Percentiles rank a stretch among this genome's conserved stretches.
Evolutionary conservation across 306 rosid genomes (phyloP).

Genomic region (Amphicarpaea edgeworthii): DNA sequence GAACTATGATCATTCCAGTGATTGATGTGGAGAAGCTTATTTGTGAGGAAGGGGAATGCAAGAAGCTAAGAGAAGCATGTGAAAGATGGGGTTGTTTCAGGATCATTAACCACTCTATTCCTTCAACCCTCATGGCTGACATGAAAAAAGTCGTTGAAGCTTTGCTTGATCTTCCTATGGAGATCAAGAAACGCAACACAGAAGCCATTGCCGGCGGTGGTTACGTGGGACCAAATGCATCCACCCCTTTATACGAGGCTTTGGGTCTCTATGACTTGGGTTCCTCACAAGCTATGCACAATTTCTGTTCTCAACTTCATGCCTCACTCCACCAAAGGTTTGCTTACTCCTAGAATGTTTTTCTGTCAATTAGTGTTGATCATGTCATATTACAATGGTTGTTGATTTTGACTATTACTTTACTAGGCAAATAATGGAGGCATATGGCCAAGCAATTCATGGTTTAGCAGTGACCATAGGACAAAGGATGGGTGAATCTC

Average conservation of each 20-base stretch:
- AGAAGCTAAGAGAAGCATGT: slow-evolving; percentile 63
- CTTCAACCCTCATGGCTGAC: slow-evolving; percentile 55
- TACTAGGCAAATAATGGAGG: slow-evolving; percentile 44
- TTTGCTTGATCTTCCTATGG: slow-evolving; percentile 63
- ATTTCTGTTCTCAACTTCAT: slow-evolving; percentile 59
- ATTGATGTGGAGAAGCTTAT: slow-evolving; percentile 52
- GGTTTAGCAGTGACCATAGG: slow-evolving; percentile 49
- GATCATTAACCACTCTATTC: slow-evolving; percentile 59
- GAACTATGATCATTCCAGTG: slow-evolving; percentile 47
- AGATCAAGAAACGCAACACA: slow-evolving; percentile 61
- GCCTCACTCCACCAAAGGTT: slow-evolving; percentile 58
- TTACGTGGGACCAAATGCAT: slow-evolving; percentile 50
- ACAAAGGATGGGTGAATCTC: slow-evolving; percentile 53
- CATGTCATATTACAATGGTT: too few species aligned
- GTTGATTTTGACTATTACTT: neutral
- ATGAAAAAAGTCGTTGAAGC: slow-evolving; percentile 57
- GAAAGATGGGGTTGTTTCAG: slow-evolving; percentile 74
- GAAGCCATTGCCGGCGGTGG: slow-evolving; percentile 57
- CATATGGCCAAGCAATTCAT: slow-evolving; percentile 53
- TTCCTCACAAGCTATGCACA: slow-evolving; percentile 48
- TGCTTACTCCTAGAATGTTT: too few species aligned
- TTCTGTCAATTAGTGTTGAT: too few species aligned
- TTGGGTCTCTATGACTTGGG: slow-evolving; percentile 59
- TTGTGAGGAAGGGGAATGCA: slow-evolving; percentile 37
- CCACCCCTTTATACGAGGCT: slow-evolving; percentile 62